A percentile compares a stretch with the other conserved stretches of the same genome.
These are phyloP conservation scores for Hypocreales sp. DNA, from an alignment of 2,329 filamentous ascomycete genomes.

Conservation along the genomic window DNA sequence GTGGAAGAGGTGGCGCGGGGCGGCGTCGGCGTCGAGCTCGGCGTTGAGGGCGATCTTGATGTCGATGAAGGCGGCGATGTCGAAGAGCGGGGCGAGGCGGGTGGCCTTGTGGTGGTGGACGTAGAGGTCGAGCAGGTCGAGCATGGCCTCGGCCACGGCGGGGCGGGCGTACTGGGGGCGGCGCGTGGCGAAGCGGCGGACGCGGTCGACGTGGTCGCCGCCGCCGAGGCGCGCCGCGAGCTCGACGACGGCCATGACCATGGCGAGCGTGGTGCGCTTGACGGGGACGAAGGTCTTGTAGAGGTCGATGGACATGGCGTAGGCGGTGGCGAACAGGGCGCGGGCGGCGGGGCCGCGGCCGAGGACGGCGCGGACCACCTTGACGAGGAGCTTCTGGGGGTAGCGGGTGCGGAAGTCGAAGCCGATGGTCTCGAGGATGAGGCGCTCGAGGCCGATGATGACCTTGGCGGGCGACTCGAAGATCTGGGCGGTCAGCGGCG, in stretches of 20 bases:
- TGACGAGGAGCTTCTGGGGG: constrained; percentile 72
- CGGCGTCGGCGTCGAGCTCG: constrained; percentile 49
- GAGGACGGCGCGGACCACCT: constrained; percentile 50
- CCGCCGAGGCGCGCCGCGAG: constrained; percentile 57
- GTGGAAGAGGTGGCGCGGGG: constrained; percentile 49
- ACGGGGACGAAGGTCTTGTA: constrained; percentile 88
- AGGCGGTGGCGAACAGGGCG: constrained; percentile 51
- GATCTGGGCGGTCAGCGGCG: constrained; percentile 29
- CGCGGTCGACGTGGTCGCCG: constrained; percentile 32
- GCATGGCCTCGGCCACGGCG: constrained; percentile 57
- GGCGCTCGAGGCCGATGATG: constrained; percentile 77
- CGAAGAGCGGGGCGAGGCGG: constrained; percentile 55
- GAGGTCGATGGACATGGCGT: constrained; percentile 72
- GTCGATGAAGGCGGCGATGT: constrained; percentile 66
- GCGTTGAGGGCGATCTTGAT: constrained; percentile 79
- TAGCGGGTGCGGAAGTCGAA: constrained; percentile 90
- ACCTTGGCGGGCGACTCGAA: constrained; percentile 69
- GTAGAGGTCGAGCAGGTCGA: constrained; percentile 86
- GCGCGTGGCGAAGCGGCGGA: constrained; percentile 32
- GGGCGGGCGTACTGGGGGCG: constrained; percentile 30
- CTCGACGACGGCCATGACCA: constrained; percentile 71
- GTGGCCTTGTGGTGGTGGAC: constrained; percentile 68
- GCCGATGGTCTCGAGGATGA: constrained; percentile 81
- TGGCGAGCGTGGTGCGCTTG: constrained; percentile 75
- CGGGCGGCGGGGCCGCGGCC: constrained; percentile 8